Evolutionary conservation across 164 flowering plant species (phyloP), one percentile per base, ranked within the genome.

Genomic region (Echeveria elegans): DNA sequence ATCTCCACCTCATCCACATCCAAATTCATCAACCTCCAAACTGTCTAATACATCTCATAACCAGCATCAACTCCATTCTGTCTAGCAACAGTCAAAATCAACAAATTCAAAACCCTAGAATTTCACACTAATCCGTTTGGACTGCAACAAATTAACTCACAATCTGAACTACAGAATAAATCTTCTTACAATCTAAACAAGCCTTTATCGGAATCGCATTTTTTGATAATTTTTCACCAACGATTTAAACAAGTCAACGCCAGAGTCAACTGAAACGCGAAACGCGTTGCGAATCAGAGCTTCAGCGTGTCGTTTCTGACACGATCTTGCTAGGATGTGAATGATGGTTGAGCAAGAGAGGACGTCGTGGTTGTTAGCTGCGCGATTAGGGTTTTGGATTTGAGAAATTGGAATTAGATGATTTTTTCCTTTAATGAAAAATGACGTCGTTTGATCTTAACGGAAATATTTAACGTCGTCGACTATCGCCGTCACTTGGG

Each of bases 281-380:
- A 92, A 52, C 14, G 90, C 92, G 0, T 72, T 58, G 37, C 71
- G 72, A 28, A 86, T 82, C 24, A 90, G 71, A 65, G 38, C 29
- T 34, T 50, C 77, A 14, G 94, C 83, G 1, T 70, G 82, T 62
- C 72, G 0, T 47, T 75, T 82, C 66, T 75, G 84, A 58, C 93
- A 85, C 62, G 83, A 75, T 10, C 95, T 80, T 10, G 92, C 82
- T 50, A 87, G 87, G 68, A 86, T 71, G 78, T 90, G 98, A 58
- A 87, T 82, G 75, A 86, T 67, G 45, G 90, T 81, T 73, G 93
- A 76, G 74, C 80, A 82, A 66, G 96, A 86, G 69, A 31, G 37
- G 70, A 86, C 83, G 66, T 81, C 68, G 78, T 83, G 96, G 18
- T 40, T 43, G 72, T n/a, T n/a, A n/a, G n/a, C n/a, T n/a, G n/a